Conservation (phyloP, 108 stramenopile species). For the Schizochytrium sp. region DNA sequence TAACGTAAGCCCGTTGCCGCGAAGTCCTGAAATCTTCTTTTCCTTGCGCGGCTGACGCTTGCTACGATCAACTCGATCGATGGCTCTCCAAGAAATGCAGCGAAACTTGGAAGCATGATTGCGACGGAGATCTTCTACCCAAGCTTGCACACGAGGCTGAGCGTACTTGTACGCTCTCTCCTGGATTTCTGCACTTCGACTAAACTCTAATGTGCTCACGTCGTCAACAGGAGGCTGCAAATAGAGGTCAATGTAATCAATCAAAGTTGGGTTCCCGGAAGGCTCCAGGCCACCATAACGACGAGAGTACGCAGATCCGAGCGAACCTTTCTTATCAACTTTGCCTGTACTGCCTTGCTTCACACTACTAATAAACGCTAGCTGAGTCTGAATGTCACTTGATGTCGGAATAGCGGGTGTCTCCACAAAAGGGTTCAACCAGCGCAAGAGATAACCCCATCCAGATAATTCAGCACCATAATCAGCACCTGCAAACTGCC, state of each 20-base stretch:
- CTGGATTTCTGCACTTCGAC: slow-evolving; percentile 9
- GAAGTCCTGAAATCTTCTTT: neutral
- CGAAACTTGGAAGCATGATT: slow-evolving; percentile 37
- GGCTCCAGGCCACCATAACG: slow-evolving; percentile 49
- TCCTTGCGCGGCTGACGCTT: neutral
- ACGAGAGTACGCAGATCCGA: neutral
- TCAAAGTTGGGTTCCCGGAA: neutral
- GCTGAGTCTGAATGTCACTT: slow-evolving; percentile 53
- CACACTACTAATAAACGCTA: slow-evolving; percentile 46
- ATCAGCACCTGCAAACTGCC: slow-evolving; percentile 60
- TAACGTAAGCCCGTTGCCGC: neutral
- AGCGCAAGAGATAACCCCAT: neutral
- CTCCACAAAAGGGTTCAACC: slow-evolving; percentile 57
- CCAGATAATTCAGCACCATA: slow-evolving; percentile 63
- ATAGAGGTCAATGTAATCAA: slow-evolving; percentile 21
- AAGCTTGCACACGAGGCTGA: slow-evolving; percentile 2
- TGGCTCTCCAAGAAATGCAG: neutral
- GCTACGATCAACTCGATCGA: neutral
- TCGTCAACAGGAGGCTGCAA: slow-evolving; percentile 26
- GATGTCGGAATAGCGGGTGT: slow-evolving; percentile 23
- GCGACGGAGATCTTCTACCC: slow-evolving; percentile 33
- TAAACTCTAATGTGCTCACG: slow-evolving; percentile 14
- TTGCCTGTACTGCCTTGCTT: slow-evolving; percentile 29
- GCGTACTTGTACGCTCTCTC: slow-evolving; percentile 13
- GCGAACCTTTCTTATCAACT: neutral